Percentiles rank a stretch among this genome's conserved stretches.
These are phyloP conservation scores for Chlamydomonas reinhardtii DNA, from an alignment of 163 green algal species.

Conservation along the genomic window DNA sequence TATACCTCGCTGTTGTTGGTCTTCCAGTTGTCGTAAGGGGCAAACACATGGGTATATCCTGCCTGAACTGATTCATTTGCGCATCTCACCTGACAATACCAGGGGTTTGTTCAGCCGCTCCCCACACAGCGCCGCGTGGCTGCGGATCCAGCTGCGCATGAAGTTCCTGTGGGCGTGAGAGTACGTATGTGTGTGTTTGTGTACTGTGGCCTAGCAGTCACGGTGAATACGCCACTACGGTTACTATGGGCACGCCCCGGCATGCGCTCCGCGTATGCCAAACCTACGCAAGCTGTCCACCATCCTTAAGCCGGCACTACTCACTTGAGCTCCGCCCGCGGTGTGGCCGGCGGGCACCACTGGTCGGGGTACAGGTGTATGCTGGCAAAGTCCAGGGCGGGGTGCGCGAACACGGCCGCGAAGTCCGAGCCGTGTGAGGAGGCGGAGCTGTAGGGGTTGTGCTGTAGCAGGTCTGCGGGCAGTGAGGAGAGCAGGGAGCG, in stretches of 20 bases:
- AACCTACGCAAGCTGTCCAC: no score
- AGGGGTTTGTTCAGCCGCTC: constrained; percentile 33
- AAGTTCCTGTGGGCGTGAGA: not conserved
- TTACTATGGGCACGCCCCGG: no score
- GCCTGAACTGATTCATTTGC: no score
- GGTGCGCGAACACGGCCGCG: not conserved
- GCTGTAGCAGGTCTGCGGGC: constrained; percentile 18
- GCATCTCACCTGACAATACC: constrained; percentile 5
- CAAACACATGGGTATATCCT: no score
- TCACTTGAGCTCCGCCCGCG: not conserved
- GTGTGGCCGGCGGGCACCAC: constrained; percentile 12
- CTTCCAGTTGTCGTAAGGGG: no score
- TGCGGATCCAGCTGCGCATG: constrained; percentile 22
- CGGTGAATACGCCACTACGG: no score
- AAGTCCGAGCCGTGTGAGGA: constrained; percentile 40
- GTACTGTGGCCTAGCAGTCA: no score
- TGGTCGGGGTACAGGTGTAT: constrained; percentile 55
- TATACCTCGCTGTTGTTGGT: no score
- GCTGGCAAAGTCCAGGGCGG: constrained; percentile 34
- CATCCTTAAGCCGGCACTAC: not conserved
- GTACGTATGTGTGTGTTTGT: no score
- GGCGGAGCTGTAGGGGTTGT: constrained; percentile 42
- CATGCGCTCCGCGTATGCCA: no score
- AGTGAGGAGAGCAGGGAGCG: no score
- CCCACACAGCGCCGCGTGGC: constrained; percentile 13